phyloP scores from a whole-genome alignment of 331 rosid genomes.

The Cydonia oblonga region DNA sequence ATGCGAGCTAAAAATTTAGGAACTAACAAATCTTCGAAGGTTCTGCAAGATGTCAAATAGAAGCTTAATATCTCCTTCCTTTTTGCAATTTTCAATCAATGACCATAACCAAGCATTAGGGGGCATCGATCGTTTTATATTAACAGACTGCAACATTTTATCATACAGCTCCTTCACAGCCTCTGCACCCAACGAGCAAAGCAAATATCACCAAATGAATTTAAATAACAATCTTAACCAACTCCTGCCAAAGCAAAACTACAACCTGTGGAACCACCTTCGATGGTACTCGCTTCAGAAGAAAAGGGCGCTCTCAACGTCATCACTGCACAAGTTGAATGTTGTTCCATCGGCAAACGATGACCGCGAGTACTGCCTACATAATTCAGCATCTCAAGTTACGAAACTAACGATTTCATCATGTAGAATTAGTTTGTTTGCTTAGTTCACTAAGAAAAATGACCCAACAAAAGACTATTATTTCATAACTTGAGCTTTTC shows the following conservation, averaged over 20 bases:
- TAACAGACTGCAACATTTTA: constrained; percentile 62
- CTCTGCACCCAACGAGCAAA: constrained; percentile 35
- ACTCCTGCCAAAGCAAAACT: constrained; percentile 2
- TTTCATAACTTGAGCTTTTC: background rate
- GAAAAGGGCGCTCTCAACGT: constrained; percentile 35
- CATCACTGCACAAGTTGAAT: constrained; percentile 14
- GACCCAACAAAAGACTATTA: background rate
- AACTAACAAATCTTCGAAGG: constrained; percentile 79
- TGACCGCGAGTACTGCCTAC: constrained; percentile 29
- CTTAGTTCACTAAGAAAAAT: background rate
- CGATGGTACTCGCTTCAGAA: constrained; percentile 24
- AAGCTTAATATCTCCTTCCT: constrained; percentile 50
- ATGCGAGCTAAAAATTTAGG: background rate
- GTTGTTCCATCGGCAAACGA: constrained; percentile 12
- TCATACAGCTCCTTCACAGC: constrained; percentile 66
- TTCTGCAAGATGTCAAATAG: constrained; percentile 65
- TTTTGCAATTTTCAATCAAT: constrained; percentile 62
- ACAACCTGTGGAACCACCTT: constrained; percentile 53
- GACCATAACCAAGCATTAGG: constrained; percentile 98
- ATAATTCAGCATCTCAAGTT: constrained; percentile 9
- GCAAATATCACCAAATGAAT: constrained; percentile 7
- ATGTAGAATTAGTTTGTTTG: background rate
- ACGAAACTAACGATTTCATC: background rate
- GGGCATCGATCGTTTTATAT: constrained; percentile 58
- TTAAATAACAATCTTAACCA: background rate